These are phyloP conservation scores for Metarhizium anisopliae DNA, from an alignment of 2,329 filamentous ascomycete genomes.

Conservation along the genomic window DNA sequence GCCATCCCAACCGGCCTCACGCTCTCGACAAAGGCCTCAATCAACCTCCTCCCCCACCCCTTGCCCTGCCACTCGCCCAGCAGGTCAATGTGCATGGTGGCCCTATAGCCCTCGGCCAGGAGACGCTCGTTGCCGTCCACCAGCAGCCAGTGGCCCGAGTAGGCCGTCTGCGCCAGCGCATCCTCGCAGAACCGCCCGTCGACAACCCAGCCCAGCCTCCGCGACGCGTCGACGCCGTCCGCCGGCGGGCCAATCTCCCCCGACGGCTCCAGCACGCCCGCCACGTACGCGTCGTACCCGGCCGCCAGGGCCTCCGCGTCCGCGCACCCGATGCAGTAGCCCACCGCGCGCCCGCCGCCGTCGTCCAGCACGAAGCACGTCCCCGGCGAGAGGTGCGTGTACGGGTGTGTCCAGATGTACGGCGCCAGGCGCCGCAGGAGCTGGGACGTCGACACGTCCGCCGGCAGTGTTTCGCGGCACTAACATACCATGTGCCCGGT, in stretches of 20 bases:
- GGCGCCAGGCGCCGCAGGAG: slow-evolving; percentile 27
- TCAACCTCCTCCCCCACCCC: slow-evolving; percentile 15
- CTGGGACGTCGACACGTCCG: no score
- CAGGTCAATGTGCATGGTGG: slow-evolving; percentile 42
- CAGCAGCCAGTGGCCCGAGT: slow-evolving; percentile 30
- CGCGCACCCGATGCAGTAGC: no score
- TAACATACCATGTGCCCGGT: no score
- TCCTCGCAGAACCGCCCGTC: no score
- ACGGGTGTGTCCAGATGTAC: slow-evolving; percentile 43
- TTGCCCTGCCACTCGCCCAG: slow-evolving; percentile 21
- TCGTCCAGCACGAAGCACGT: slow-evolving; percentile 41
- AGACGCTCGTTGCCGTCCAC: slow-evolving; percentile 24
- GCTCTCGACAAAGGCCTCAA: slow-evolving; percentile 31
- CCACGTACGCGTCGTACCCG: no score
- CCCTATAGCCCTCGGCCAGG: slow-evolving; percentile 24
- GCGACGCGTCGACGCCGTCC: no score
- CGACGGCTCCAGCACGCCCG: no score
- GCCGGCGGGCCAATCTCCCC: no score
- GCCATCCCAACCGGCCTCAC: slow-evolving; percentile 16
- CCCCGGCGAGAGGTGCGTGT: slow-evolving; percentile 34
- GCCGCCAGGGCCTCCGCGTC: no score
- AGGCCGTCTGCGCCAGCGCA: slow-evolving; percentile 16
- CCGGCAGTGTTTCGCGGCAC: no score
- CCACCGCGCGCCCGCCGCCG: slow-evolving; percentile 32
- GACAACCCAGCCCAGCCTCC: no score